Conservation (phyloP, 345 rosid species). For the Lenwebbia sp. region DNA sequence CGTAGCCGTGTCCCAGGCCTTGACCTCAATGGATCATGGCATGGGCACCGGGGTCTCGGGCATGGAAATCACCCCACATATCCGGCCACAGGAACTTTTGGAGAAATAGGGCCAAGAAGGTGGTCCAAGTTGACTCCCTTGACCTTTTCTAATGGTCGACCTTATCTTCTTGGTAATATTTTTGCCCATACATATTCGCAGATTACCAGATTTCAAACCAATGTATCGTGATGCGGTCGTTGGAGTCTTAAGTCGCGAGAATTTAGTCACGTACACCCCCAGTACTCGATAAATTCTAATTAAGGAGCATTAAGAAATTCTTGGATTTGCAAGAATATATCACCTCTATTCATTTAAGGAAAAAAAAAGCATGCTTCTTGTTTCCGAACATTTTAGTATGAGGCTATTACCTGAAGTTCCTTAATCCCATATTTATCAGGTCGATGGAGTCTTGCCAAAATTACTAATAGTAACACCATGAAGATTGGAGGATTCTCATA, state of each 20-base stretch:
- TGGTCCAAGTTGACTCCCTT: neutral
- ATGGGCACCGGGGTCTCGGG: too few species aligned
- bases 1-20: too few species aligned
- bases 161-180: too few species aligned
- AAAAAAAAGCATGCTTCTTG: neutral
- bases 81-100: neutral
- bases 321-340: neutral
- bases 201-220: too few species aligned
- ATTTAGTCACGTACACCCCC: neutral
- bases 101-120: neutral
- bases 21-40: too few species aligned
- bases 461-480: neutral
- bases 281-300: neutral
- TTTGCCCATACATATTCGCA: too few species aligned
- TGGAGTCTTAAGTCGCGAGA: neutral
- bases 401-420: neutral
- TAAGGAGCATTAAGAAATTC: neutral
- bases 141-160: neutral
- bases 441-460: neutral
- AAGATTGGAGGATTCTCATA: neutral
- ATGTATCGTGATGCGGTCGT: too few species aligned
- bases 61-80: neutral
- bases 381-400: neutral
- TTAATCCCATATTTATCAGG: neutral
- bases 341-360: neutral